Percentiles rank a stretch among this genome's conserved stretches.
Conservation (phyloP, 2,329 filamentous ascomycete genomes). For the Phaeosphaeria sp. region DNA sequence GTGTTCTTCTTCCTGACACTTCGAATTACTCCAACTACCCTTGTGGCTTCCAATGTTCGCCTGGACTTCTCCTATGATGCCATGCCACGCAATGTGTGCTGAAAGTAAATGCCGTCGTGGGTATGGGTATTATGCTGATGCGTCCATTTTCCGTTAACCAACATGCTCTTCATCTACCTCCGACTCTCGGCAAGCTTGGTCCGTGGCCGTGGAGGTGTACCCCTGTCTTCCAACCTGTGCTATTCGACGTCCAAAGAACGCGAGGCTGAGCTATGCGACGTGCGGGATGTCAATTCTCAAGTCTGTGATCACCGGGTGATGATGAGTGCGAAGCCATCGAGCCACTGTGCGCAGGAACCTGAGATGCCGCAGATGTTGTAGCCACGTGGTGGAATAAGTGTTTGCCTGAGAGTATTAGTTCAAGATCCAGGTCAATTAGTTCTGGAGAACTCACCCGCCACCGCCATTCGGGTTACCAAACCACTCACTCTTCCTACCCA, state of each 20-base stretch:
- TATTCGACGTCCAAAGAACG: no score
- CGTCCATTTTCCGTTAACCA: background rate
- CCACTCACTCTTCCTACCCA: slow-evolving; percentile 83
- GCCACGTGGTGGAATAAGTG: slow-evolving; percentile 85
- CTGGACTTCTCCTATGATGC: background rate
- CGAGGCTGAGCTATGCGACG: background rate
- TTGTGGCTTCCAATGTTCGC: background rate
- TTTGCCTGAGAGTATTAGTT: slow-evolving; percentile 67
- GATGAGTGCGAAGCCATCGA: slow-evolving; percentile 86
- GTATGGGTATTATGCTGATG: background rate
- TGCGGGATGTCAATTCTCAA: background rate
- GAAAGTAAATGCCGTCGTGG: background rate
- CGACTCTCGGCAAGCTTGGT: background rate
- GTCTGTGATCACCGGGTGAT: slow-evolving; percentile 65
- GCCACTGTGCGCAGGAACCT: slow-evolving; percentile 79
- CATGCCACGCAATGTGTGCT: slow-evolving; percentile 4
- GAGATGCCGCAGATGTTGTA: slow-evolving; percentile 89
- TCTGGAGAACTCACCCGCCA: slow-evolving; percentile 70
- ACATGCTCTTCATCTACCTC: background rate
- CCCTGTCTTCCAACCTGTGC: no score
- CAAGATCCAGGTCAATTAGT: slow-evolving; percentile 7
- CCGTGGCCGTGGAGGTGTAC: background rate
- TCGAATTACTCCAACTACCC: background rate
- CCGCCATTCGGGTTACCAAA: slow-evolving; percentile 85
- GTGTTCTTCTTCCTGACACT: background rate